These are phyloP conservation scores for Botrytis pseudocinerea DNA, from an alignment of 2,329 filamentous ascomycete species.

Conservation along the genomic window DNA sequence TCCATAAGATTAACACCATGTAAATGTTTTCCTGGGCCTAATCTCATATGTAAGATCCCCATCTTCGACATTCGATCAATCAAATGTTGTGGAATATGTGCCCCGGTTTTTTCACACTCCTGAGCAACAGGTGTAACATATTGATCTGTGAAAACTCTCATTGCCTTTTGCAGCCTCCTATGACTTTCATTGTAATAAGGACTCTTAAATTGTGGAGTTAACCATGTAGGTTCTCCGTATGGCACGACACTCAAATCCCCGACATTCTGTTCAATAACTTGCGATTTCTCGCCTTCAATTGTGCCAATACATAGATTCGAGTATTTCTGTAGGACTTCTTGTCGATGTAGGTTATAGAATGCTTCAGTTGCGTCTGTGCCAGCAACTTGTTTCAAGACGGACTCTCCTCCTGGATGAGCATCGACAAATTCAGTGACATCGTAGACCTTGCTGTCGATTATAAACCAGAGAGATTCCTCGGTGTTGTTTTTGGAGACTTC, in stretches of 20 bases:
- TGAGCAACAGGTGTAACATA: conserved; percentile 74
- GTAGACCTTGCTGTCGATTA: conserved; percentile 86
- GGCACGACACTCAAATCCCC: conserved; percentile 77
- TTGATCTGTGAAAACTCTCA: conserved; percentile 71
- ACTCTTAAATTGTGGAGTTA: conserved; percentile 72
- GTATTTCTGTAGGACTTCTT: conserved; percentile 86
- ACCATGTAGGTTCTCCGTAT: conserved; percentile 83
- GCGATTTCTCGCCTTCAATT: conserved; percentile 70
- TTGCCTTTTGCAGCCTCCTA: conserved; percentile 63
- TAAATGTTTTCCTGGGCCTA: conserved; percentile 81
- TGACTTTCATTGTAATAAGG: conserved; percentile 82
- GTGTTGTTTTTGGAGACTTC: conserved; percentile 76
- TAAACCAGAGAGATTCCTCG: conserved; percentile 70
- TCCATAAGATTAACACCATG: conserved; percentile 68
- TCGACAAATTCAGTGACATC: conserved; percentile 83
- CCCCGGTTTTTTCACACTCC: conserved; percentile 72
- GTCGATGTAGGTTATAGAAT: conserved; percentile 90
- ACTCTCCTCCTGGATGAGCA: conserved; percentile 76
- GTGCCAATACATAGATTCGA: conserved; percentile 72
- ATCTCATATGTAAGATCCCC: conserved; percentile 76
- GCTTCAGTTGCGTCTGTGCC: conserved; percentile 78
- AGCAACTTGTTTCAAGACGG: conserved; percentile 77
- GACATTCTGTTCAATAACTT: conserved; percentile 67
- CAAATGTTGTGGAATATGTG: conserved; percentile 67
- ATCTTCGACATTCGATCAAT: conserved; percentile 76